Conservation (phyloP, 257 asterid species). For the Lantana camara region DNA sequence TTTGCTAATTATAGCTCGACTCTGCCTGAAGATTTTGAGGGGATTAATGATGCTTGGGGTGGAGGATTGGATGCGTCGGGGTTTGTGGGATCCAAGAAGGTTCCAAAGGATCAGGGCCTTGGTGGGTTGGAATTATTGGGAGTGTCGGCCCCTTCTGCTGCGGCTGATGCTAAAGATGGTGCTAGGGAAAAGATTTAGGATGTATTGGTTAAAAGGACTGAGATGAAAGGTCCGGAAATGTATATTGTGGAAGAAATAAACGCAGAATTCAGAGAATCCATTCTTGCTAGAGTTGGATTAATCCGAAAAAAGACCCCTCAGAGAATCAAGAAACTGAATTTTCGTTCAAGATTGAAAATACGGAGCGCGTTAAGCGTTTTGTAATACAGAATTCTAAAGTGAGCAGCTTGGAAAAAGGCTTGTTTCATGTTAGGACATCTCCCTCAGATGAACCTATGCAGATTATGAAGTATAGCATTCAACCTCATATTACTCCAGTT, state of each 20-base stretch:
- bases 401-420: conserved; percentile 81
- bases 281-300: conserved; percentile 88
- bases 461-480: conserved; percentile 72
- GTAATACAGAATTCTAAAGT: conserved; percentile 71
- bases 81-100: conserved; percentile 83
- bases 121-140: conserved; percentile 91
- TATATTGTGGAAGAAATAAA: conserved; percentile 79
- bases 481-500: conserved; percentile 77
- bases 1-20: conserved; percentile 78
- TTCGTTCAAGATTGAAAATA: conserved; percentile 84
- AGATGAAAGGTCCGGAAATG: conserved; percentile 97
- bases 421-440: conserved; percentile 83
- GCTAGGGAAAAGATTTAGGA: conserved; percentile 78
- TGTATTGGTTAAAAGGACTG: conserved; percentile 76
- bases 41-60: conserved; percentile 95
- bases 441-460: conserved; percentile 76
- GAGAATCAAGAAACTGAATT: conserved; percentile 82
- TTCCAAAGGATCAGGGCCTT: conserved; percentile 75
- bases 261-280: conserved; percentile 89
- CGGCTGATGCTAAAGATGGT: conserved; percentile 52
- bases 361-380: conserved; percentile 79
- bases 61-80: conserved; percentile 99
- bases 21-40: conserved; percentile 89
- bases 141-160: conserved; percentile 76
- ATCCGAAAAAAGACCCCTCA: conserved; percentile 46